Evolutionary conservation across 2,329 filamentous ascomycete species (phyloP), one percentile per base, ranked within the genome.

Genomic region (Sclerotinia glacialis): DNA sequence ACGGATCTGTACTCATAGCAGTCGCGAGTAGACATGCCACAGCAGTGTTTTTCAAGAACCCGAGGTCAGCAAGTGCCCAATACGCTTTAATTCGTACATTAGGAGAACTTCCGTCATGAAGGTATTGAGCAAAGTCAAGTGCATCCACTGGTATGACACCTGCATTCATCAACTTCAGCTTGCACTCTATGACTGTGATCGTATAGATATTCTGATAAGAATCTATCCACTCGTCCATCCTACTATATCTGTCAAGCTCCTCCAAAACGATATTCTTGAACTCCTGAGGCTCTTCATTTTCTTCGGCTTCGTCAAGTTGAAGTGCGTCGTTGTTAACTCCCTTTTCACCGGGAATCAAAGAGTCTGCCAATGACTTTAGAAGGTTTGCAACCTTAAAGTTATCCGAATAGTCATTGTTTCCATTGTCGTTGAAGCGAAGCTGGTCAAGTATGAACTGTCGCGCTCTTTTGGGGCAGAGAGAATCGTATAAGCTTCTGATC

Each of bases 361-460:
- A 86, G 0, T 81, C 82, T 1, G 86, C 83, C 34, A 89, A 77
- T 0, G 84, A 82, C 52, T 83, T 80, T 80, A 99, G 90, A 31
- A 99, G 82, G 28, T 85, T 90, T 9, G 92, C 88, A 64, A 99
- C 86, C 75, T 97, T 99, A 73, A 91, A 88, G 69, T 93, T 89
- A 74, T 99, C 96, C 6, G 93, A 97, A 75, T 87, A 96, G 60
- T 89, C 79, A 73, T 99, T 99, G 68, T 91, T 89, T 2, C 90
- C 89, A 75, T 99, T 99, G 78, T 99, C 93, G 75, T 99, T 99
- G 80, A 93, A 94, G 59, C 91, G 89, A 44, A 99, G 82, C 75
- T 96, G 91, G 72, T 97, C 93, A 28, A 96, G 85, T 58, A 99
- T 85, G 77, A 97, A 96, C 49, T 86, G 85, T 67, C 93, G 91